Base-by-base conservation (phyloP, 2,329 filamentous ascomycete genomes). In the Stagonosporopsis chrysanthemi region DNA sequence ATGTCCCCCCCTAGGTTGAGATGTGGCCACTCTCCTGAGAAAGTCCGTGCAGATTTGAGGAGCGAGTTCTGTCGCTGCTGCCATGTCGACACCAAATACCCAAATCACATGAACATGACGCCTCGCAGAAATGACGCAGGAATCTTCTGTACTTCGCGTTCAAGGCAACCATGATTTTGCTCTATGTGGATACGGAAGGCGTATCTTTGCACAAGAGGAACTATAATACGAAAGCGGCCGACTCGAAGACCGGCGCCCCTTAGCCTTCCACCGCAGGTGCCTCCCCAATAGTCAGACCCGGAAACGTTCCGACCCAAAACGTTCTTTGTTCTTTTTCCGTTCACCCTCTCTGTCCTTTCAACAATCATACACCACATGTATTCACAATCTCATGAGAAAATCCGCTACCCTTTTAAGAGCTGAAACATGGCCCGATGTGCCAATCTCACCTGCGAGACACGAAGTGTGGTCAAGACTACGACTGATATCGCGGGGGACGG, bases 401-500 rank as follows among this genome's bases (percentile, higher is more conserved):
- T 19, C 2, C 22, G n/a, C n/a, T 26, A 4, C 23, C 23, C 12
- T 8, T 26, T 23, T 26, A 11, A 12, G 26, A 11, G 29, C 11
- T 4, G 3, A 9, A 46, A 2, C 0, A 52, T 52, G 50, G 41
- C 33, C 4, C 43, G 23, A 17, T 52, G 50, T 26, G 26, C 26
- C 17, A 48, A 54, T 6, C 52, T 60, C 31, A 48, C 48, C 29
- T 60, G 60, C 26, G 49, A 48, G 11, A 28, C 50, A 14, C 40
- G 49, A 4, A 38, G 48, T 33, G 36, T 52, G 14, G 46, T 60
- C 17, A 31, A 50, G 22, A 53, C 60, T 6, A 62, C 49, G 0
- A 43, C 60, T 23, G 61, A 63, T n/a, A 61, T 63, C 23, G 55
- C 60, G 39, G 60, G 63, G 7, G 54, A 56, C 50, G 61, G 63